Conservation (phyloP, 2,329 filamentous ascomycete genomes). For the Fusarium palustre region DNA sequence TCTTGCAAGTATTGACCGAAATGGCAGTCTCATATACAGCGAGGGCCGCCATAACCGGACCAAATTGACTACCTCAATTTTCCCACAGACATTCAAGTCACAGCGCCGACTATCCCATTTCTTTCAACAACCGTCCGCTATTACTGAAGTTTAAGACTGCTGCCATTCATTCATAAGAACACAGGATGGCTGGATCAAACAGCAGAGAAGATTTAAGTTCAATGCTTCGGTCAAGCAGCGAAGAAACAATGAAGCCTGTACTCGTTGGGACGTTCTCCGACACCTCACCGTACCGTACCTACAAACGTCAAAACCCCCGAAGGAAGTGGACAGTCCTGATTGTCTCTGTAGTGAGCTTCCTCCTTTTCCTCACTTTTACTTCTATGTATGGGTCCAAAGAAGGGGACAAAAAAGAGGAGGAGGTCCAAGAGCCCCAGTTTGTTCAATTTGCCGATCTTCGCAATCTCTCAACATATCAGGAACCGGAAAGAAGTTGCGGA, state of each 20-base stretch:
- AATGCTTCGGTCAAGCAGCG: neutral
- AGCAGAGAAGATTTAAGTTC: neutral
- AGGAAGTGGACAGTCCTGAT: neutral
- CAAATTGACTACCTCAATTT: accelerated
- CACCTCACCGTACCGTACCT: accelerated
- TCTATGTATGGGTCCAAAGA: neutral
- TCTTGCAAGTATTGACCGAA: neutral
- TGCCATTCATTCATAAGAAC: neutral
- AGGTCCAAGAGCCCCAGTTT: accelerated
- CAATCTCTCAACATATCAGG: neutral
- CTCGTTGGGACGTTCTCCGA: neutral
- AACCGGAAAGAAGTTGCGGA: neutral
- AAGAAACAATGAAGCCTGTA: constrained; percentile 2
- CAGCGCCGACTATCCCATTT: no score
- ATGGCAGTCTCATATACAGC: neutral
- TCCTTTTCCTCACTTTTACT: neutral
- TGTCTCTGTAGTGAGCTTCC: neutral
- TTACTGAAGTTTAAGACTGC: neutral
- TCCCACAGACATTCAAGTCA: neutral
- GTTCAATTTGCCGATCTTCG: accelerated
- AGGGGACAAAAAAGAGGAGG: neutral
- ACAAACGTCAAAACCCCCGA: neutral
- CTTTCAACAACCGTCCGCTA: no score
- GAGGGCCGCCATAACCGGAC: neutral
- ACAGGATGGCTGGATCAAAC: neutral